Evolutionary conservation across 257 asterid genomes (phyloP).

Genomic region (Nicotiana noctiflora): DNA sequence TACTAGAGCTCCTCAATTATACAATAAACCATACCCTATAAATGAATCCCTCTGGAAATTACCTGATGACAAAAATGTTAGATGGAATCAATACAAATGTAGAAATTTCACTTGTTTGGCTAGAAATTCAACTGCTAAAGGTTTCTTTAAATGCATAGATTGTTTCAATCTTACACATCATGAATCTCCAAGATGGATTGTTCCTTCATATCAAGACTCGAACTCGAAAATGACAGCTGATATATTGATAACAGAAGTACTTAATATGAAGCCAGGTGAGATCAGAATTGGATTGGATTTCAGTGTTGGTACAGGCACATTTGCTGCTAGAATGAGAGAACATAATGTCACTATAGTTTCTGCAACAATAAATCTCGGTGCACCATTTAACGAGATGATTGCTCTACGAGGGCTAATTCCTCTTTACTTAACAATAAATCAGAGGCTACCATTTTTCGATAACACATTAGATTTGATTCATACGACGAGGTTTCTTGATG

Average conservation of each 20-base stretch:
- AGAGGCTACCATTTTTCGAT: constrained; percentile 64
- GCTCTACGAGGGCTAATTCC: constrained; percentile 53
- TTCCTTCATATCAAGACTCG: constrained; percentile 26
- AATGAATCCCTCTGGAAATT: constrained; percentile 45
- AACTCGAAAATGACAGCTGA: constrained; percentile 34
- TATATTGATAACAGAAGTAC: constrained; percentile 38
- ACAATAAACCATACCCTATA: constrained; percentile 32
- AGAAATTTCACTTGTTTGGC: constrained; percentile 51
- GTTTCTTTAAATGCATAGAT: constrained; percentile 51
- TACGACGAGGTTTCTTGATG: constrained; percentile 57
- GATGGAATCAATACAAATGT: constrained; percentile 54
- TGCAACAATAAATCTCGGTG: constrained; percentile 50
- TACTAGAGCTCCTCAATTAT: constrained; percentile 44
- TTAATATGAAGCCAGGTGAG: constrained; percentile 41
- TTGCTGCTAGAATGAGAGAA: constrained; percentile 64
- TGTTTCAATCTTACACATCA: constrained; percentile 52
- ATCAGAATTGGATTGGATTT: constrained; percentile 54
- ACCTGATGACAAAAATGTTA: constrained; percentile 47
- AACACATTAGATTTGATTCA: constrained; percentile 60
- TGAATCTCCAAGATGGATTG: constrained; percentile 50
- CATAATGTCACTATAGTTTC: constrained; percentile 45
- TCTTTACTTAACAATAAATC: constrained; percentile 54
- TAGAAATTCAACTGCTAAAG: constrained; percentile 28
- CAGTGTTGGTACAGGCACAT: constrained; percentile 57
- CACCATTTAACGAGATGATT: constrained; percentile 18